Base-by-base conservation (phyloP, 495 filamentous ascomycete genomes). In the Penicillium macrosclerotiorum region DNA sequence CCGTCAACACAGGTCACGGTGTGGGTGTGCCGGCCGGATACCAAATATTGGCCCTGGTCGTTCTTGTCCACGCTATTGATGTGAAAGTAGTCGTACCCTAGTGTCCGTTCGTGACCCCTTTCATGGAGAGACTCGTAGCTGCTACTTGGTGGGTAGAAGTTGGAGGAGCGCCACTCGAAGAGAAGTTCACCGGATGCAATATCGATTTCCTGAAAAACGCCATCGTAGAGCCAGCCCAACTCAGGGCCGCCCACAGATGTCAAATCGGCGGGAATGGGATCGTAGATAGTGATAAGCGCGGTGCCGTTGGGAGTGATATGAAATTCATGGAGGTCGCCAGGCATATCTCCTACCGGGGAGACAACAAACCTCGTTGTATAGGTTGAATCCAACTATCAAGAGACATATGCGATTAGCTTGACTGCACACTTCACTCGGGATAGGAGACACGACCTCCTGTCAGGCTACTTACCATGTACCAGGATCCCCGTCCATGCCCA, bases 1-100 rank as follows among this genome's bases (percentile, higher is more conserved):
- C 73, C 70, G 52, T 74, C 73, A 18, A 83, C 65, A 31, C 59
- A 65, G 14, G 53, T 58, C 16, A 68, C 37, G 8, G 75, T 65
- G 54, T 74, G 71, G 16, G 68, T 70, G 46, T 82, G 72, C 8
- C 78, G 73, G 6, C 66, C 71, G 4, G 79, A 82, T 19, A 82
- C 64, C 4, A 82, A 52, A 45, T 80, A 82, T 41, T 72, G 72
- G 5, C 79, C 77, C 6, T 71, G 57, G 4, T 54, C 45, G 48
- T 75, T 60, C 54, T 80, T 79, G 60, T 81, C 79, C 38, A 82
- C 69, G 34, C 73, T 77, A 58, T 81, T 80, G 48, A 82, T 71
- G 49, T 81, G 78, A 58, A 76, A 80, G 54, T 76, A 80, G 51
- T 82, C 77, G 29, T 49, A 68, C 13, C 37, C 50, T 8, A 42